Percentiles rank a stretch among this genome's conserved stretches.
Evolutionary conservation across 352 stramenopile species (phyloP).

Genomic region (Globisporangium camurandrum): DNA sequence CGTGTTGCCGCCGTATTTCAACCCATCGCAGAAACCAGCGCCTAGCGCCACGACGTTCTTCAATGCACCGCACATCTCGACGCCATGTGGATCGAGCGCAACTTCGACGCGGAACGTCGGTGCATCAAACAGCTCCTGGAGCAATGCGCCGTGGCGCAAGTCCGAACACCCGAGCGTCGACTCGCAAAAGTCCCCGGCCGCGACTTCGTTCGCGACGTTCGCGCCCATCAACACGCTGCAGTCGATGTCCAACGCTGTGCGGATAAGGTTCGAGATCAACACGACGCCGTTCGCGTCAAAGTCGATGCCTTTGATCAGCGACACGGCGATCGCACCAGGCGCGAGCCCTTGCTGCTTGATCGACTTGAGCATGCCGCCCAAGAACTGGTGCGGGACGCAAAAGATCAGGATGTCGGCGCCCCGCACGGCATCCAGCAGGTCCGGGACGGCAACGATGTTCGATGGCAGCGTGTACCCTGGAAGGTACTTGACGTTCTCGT

Average conservation of each 20-base stretch:
- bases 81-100: conserved; percentile 88
- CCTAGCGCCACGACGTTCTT: conserved; percentile 98
- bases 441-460: conserved; percentile 91
- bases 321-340: conserved; percentile 71
- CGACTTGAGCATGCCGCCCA: conserved; percentile 83
- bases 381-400: conserved; percentile 95
- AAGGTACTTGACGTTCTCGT: conserved; percentile 96
- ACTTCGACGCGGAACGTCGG: conserved; percentile 92
- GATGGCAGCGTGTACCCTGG: conserved; percentile 86
- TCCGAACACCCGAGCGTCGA: conserved; percentile 91
- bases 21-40: conserved; percentile 95
- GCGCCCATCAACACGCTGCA: conserved; percentile 95
- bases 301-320: conserved; percentile 89
- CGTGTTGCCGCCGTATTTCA: conserved; percentile 94
- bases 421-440: conserved; percentile 86
- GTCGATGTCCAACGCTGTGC: conserved; percentile 76
- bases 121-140: conserved; percentile 72
- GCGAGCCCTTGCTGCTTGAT: conserved; percentile 80
- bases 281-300: conserved; percentile 80
- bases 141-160: conserved; percentile 56
- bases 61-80: conserved; percentile 94
- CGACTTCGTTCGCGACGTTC: conserved; percentile 96
- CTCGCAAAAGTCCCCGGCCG: conserved; percentile 93
- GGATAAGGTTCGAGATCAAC: conserved; percentile 87
- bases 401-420: conserved; percentile 94